These are phyloP conservation scores for Karstenula rhodostoma DNA, from an alignment of 2,329 filamentous ascomycete genomes.

Conservation along the genomic window DNA sequence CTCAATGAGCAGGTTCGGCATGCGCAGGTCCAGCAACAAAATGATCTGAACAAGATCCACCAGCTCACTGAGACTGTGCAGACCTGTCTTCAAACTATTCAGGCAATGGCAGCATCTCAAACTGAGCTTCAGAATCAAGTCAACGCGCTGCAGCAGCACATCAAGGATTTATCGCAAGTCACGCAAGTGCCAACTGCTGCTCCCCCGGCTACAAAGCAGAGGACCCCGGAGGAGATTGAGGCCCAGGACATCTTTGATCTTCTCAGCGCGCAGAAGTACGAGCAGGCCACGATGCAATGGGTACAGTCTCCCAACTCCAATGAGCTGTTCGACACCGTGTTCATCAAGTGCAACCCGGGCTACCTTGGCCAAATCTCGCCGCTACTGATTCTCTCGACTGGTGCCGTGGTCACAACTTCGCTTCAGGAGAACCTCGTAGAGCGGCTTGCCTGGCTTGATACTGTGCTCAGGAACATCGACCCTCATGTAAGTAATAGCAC, in stretches of 20 bases:
- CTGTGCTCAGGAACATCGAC: conserved; percentile 63
- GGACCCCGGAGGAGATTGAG: conserved; percentile 64
- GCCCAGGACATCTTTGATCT: conserved; percentile 68
- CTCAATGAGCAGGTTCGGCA: conserved; percentile 61
- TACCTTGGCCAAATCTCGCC: conserved; percentile 65
- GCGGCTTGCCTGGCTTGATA: conserved; percentile 67
- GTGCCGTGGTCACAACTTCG: conserved; percentile 67
- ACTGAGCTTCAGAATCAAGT: conserved; percentile 70
- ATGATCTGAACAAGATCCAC: conserved; percentile 72
- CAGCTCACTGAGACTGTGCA: conserved; percentile 73
- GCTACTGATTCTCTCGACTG: conserved; percentile 67
- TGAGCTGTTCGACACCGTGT: conserved; percentile 69
- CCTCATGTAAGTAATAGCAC: conserved; percentile 54
- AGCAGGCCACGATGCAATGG: conserved; percentile 63
- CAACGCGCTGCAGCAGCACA: conserved; percentile 51
- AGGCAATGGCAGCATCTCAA: conserved; percentile 73
- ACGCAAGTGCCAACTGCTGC: conserved; percentile 36
- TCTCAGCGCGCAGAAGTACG: conserved; percentile 63
- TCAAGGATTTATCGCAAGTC: conserved; percentile 38
- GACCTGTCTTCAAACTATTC: conserved; percentile 72
- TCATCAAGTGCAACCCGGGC: conserved; percentile 64
- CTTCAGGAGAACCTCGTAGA: conserved; percentile 62
- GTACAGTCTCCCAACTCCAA: conserved; percentile 67
- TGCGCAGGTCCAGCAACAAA: conserved; percentile 60
- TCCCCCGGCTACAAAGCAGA: conserved; percentile 52